Conservation (phyloP, 116 monocot genomes). For the Trichopus zeylanicus region DNA sequence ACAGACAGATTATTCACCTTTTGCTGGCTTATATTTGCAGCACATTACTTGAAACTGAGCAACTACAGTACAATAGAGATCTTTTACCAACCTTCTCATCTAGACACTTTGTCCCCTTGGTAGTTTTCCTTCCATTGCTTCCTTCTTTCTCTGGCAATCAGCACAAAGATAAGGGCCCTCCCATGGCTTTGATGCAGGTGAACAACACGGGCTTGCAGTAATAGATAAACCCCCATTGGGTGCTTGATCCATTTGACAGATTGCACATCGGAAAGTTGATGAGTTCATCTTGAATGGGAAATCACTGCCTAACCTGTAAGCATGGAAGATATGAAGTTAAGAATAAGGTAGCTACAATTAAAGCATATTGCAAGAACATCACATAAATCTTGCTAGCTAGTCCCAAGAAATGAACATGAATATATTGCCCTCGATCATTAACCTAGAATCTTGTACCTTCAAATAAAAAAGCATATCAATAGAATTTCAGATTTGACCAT, state of each 20-base stretch:
- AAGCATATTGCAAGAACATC: too few relatives aligned
- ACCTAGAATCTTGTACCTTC: too few relatives aligned
- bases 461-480: too few relatives aligned
- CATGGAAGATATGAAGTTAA: not conserved
- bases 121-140: slow-evolving; percentile 85
- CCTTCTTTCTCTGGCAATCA: slow-evolving; percentile 72
- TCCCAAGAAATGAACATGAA: too few relatives aligned
- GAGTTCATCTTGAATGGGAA: slow-evolving; percentile 19
- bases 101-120: slow-evolving; percentile 15
- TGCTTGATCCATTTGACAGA: slow-evolving; percentile 50
- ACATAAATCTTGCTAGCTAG: too few relatives aligned
- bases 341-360: not conserved
- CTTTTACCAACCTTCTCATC: slow-evolving; percentile 6
- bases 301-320: slow-evolving; percentile 28
- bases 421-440: too few relatives aligned
- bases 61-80: too few relatives aligned
- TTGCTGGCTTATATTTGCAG: not conserved
- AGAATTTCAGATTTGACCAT: too few relatives aligned
- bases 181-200: slow-evolving; percentile 21
- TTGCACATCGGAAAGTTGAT: slow-evolving; percentile 38
- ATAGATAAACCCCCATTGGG: slow-evolving; percentile 26
- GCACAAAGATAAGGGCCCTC: slow-evolving; percentile 62
- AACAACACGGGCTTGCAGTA: slow-evolving; percentile 9
- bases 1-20: not conserved
- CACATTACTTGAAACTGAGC: not conserved